Conservation (phyloP, 371 early-diverging fungal genomes). For the Amoeboaphelidium occidentale region DNA sequence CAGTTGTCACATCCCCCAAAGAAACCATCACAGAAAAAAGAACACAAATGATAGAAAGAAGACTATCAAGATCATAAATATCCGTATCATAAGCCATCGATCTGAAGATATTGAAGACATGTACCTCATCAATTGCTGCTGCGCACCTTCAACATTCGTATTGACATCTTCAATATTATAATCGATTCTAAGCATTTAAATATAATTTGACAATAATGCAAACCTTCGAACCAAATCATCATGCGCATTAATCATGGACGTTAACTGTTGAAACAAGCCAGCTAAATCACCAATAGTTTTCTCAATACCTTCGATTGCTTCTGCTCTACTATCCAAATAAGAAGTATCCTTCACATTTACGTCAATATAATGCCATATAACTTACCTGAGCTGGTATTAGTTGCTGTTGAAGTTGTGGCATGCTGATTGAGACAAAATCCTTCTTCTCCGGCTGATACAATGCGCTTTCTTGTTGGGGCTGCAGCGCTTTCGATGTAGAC, state of each 20-base stretch:
- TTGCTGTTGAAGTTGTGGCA: not conserved
- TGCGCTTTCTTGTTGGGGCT: not conserved
- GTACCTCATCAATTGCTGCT: conserved; percentile 63
- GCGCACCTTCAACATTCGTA: conserved; percentile 69
- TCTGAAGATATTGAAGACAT: conserved; percentile 70
- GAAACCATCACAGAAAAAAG: not conserved
- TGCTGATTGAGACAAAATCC: not conserved
- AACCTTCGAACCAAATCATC: not conserved
- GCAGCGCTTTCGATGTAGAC: not conserved
- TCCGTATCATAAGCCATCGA: conserved; percentile 82
- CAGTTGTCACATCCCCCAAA: too few relatives aligned
- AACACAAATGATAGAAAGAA: conserved; percentile 20
- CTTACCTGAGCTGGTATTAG: too few relatives aligned
- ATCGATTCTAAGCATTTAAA: conserved; percentile 40
- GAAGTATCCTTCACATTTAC: too few relatives aligned
- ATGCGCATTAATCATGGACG: not conserved
- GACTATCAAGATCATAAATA: conserved; percentile 36
- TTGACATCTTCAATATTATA: conserved; percentile 80
- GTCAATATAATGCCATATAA: too few relatives aligned
- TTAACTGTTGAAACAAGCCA: not conserved
- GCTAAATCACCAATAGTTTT: conserved; percentile 92
- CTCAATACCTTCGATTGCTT: conserved; percentile 83
- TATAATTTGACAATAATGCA: not conserved
- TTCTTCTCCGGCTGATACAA: not conserved
- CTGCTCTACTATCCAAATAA: conserved; percentile 55